Percentiles rank a stretch among this genome's conserved stretches.
These are phyloP conservation scores for Elaeagnus macrophylla DNA, from an alignment of 306 rosid species.

Conservation along the genomic window DNA sequence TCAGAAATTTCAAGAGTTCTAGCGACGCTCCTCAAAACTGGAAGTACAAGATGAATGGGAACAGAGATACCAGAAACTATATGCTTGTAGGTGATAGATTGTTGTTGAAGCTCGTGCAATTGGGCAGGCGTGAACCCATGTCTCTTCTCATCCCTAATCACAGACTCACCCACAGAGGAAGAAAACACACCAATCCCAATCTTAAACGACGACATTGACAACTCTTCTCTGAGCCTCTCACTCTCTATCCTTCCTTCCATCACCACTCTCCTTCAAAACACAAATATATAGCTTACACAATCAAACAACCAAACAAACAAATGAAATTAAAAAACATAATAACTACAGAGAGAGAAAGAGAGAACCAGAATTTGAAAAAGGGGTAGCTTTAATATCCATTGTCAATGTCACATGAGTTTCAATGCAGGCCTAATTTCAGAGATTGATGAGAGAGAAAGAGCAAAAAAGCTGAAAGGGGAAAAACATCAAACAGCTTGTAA, in stretches of 20 bases:
- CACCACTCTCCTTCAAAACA: conserved; percentile 17
- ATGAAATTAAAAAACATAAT: not conserved
- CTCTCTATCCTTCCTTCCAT: conserved; percentile 16
- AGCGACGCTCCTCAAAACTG: conserved; percentile 30
- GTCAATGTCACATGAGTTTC: conserved; percentile 4
- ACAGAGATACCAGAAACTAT: conserved; percentile 37
- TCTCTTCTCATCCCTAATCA: not conserved
- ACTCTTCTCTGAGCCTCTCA: conserved; percentile 17
- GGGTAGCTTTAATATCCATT: conserved; percentile 6
- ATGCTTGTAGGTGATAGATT: conserved; percentile 47
- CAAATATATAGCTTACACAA: not conserved
- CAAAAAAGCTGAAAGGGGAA: conserved; percentile 4
- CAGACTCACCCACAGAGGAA: not conserved
- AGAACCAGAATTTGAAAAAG: conserved; percentile 2
- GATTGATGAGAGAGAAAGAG: not conserved
- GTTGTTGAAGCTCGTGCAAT: conserved; percentile 53
- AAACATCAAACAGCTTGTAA: conserved; percentile 1
- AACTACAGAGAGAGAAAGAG: conserved; percentile 8
- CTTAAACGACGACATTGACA: conserved; percentile 15
- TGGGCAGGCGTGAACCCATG: conserved; percentile 38
- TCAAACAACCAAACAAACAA: not conserved
- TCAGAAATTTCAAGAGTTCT: conserved; percentile 15
- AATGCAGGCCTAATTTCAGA: not conserved
- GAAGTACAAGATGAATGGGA: conserved; percentile 44
- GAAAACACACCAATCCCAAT: conserved; percentile 3